phyloP scores from a whole-genome alignment of 352 stramenopile genomes.

The Pythium graminicola region DNA sequence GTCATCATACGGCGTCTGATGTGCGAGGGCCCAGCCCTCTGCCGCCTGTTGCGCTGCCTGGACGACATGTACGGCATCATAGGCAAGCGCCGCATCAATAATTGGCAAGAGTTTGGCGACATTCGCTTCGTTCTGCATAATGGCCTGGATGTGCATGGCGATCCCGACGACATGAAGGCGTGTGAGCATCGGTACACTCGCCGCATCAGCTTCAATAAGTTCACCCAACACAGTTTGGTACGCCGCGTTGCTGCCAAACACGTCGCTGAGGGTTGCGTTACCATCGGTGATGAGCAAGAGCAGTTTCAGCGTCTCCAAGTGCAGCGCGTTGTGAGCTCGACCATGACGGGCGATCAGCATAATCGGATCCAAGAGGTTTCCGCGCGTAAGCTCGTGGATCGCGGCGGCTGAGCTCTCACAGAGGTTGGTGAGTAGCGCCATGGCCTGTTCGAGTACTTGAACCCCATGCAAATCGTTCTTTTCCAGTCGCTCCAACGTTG shows the following conservation, averaged over 20 bases:
- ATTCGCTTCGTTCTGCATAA: constrained; percentile 70
- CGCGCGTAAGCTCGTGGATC: constrained; percentile 77
- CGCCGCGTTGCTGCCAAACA: constrained; percentile 43
- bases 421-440: constrained; percentile 72
- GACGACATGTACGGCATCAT: constrained; percentile 67
- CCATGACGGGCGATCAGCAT: constrained; percentile 63
- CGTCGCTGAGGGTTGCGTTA: constrained; percentile 70
- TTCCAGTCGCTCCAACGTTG: constrained; percentile 42
- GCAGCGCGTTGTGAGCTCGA: constrained; percentile 40
- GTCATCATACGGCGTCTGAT: constrained; percentile 57
- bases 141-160: constrained; percentile 69
- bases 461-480: constrained; percentile 59
- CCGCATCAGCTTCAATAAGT: constrained; percentile 51
- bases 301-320: constrained; percentile 76
- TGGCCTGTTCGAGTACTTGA: constrained; percentile 73
- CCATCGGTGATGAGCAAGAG: constrained; percentile 76
- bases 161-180: constrained; percentile 64
- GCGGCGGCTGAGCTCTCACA: constrained; percentile 76
- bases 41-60: constrained; percentile 65
- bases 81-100: constrained; percentile 66
- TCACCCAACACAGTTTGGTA: constrained; percentile 69
- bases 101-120: constrained; percentile 62
- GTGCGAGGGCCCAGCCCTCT: constrained; percentile 49
- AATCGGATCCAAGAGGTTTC: constrained; percentile 62
- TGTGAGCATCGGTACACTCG: constrained; percentile 33